Evolutionary conservation across 768 basidiomycete genomes (phyloP), one percentile per base, ranked within the genome.

Genomic region (Rhizopogon vesiculosus): DNA sequence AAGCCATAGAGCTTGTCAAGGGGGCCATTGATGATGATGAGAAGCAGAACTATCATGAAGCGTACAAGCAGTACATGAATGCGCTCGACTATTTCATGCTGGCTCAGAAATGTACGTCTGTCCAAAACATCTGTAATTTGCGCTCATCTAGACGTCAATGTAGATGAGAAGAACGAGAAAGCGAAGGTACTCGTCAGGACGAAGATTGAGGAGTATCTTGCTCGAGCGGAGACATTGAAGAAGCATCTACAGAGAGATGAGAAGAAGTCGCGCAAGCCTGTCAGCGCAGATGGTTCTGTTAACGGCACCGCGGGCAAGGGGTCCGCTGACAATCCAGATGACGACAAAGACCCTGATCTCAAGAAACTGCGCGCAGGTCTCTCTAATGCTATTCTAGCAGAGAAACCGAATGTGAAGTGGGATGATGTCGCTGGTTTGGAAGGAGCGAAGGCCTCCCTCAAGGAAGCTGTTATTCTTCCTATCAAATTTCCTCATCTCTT

Each of bases 401-500:
- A 98, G 72, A 96, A 86, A 61, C 97, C 97, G 7, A 92, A 99
- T 69, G 88, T 98, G 41, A 87, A 87, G 63, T 99, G 97, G 97
- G 94, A 98, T 65, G 97, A 99, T 69, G 96, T 99, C 46, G 97
- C 97, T 15, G 97, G 97, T 46, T 80, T 99, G 9, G 94, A 96
- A 66, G 85, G 83, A 28, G 97, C 96, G 43, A 99, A 98, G 72
- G 94, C 95, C 42, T 83, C 96, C 5, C 74, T 99, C 65, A 98
- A 98, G 69, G 97, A 98, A 70, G 96, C 97, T 39, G 97, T 98
- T 68, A 97, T 98, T 67, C 78, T 99, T n/a, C 97, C 97, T 4
- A 98, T 98, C 81, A 98, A 98, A 71, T 98, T 98, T 64, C 97
- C 97, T 2, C 94, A 98, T 72, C 81, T 99, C 29, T 99, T 99